Percentiles rank a stretch among this genome's conserved stretches.
Conservation (phyloP, 78 protist genomes). For the Pelomyxa schiedti region DNA sequence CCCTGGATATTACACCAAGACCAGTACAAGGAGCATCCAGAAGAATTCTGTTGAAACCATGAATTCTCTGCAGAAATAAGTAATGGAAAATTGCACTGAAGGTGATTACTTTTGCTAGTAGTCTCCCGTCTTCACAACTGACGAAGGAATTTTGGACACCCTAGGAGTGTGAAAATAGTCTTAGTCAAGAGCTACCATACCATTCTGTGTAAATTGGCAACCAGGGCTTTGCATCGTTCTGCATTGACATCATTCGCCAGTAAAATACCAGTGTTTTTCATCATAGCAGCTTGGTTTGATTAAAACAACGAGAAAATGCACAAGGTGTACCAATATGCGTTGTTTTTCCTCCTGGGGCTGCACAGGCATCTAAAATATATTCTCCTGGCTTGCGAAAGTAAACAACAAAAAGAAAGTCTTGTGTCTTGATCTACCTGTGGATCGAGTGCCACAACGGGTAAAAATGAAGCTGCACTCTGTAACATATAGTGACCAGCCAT, state of each 20-base stretch:
- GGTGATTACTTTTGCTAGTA: too few species aligned
- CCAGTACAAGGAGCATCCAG: slow-evolving; percentile 99
- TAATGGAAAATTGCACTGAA: slow-evolving; percentile 9
- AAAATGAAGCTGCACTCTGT: slow-evolving; percentile 93
- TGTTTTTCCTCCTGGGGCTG: slow-evolving; percentile 99
- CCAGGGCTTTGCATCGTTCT: slow-evolving; percentile 70
- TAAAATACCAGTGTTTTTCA: slow-evolving; percentile 91
- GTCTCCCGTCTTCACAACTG: too few species aligned
- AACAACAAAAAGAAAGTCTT: too few species aligned
- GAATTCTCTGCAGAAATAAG: slow-evolving; percentile 53
- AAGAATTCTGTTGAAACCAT: slow-evolving; percentile 89
- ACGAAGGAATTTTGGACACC: slow-evolving; percentile 5
- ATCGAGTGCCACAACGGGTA: slow-evolving; percentile 90
- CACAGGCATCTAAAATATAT: slow-evolving; percentile 87
- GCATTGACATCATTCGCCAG: slow-evolving; percentile 89
- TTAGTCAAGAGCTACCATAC: slow-evolving; percentile 40
- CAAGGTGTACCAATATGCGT: slow-evolving; percentile 39
- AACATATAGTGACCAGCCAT: slow-evolving; percentile 94
- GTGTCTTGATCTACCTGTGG: too few species aligned
- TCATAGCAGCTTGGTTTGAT: slow-evolving; percentile 56
- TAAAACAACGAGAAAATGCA: not conserved
- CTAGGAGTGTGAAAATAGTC: not conserved
- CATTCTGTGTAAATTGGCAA: slow-evolving; percentile 71
- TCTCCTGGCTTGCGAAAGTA: too few species aligned
- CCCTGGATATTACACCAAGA: slow-evolving; percentile 94